A percentile compares a stretch with the other conserved stretches of the same genome.
These are phyloP conservation scores for Ascocoryne sarcoides DNA, from an alignment of 2,329 filamentous ascomycete genomes.

Conservation along the genomic window DNA sequence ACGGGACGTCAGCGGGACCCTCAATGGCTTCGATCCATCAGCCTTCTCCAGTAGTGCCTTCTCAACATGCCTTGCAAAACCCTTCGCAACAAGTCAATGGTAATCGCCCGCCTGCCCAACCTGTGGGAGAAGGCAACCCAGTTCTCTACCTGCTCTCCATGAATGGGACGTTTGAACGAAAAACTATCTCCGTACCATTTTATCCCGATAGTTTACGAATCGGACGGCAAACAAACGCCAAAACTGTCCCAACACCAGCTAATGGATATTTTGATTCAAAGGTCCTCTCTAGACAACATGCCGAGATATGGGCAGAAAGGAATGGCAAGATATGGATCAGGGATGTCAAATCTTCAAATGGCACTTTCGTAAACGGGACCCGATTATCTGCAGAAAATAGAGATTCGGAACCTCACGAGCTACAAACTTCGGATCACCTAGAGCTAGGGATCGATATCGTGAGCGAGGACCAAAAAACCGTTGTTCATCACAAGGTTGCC, in stretches of 20 bases:
- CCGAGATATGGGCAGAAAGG: conserved; percentile 86
- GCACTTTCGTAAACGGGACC: conserved; percentile 92
- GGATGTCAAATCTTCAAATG: conserved; percentile 97
- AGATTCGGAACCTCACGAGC: conserved; percentile 90
- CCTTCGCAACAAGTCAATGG: conserved; percentile 50
- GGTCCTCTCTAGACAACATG: conserved; percentile 90
- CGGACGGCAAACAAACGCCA: conserved; percentile 93
- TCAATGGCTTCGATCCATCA: conserved; percentile 52
- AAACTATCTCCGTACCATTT: conserved; percentile 89
- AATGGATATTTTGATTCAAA: conserved; percentile 99
- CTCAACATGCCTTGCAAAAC: conserved; percentile 60
- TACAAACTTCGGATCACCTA: conserved; percentile 83
- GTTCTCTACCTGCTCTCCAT: conserved; percentile 81
- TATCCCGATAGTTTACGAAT: conserved; percentile 91
- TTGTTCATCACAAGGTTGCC: conserved; percentile 96
- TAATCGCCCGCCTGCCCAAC: conserved; percentile 31
- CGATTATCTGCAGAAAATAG: conserved; percentile 88
- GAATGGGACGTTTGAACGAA: conserved; percentile 94
- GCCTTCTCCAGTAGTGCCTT: conserved; percentile 52
- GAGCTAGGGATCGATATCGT: conserved; percentile 98
- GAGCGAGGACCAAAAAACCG: conserved; percentile 95
- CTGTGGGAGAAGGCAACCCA: conserved; percentile 50
- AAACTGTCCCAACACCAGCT: conserved; percentile 79
- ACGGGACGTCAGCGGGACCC: conserved; percentile 49
- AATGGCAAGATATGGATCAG: conserved; percentile 88